Percentiles rank a stretch among this genome's conserved stretches.
These are phyloP conservation scores for Trichoderma sp. DNA, from an alignment of 2,329 filamentous ascomycete species.

Conservation along the genomic window DNA sequence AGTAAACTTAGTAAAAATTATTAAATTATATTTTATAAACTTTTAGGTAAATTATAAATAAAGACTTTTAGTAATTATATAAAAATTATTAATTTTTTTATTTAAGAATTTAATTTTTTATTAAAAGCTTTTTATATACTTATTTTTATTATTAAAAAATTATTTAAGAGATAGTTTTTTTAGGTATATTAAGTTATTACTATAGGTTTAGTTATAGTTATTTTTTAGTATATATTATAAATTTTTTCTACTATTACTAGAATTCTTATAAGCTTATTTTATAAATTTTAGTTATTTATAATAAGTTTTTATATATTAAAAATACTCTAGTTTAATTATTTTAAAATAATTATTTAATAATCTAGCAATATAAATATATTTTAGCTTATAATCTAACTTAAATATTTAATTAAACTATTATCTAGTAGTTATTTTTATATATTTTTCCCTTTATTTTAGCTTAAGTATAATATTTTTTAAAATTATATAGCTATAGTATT, in stretches of 20 bases:
- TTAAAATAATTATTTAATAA: not conserved
- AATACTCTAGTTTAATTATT: not conserved
- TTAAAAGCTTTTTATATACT: not conserved
- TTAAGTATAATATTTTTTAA: constrained; percentile 14
- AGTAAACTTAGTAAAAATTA: not conserved
- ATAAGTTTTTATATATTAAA: constrained; percentile 1
- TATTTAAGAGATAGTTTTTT: constrained; percentile 14
- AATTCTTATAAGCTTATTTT: constrained; percentile 6
- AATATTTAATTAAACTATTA: not conserved
- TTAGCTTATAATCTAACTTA: constrained; percentile 5
- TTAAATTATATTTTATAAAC: not conserved
- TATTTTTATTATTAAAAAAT: not conserved
- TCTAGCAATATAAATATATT: not conserved
- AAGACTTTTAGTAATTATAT: not conserved
- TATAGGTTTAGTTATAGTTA: not conserved
- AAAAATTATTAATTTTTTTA: not conserved
- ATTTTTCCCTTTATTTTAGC: constrained; percentile 10
- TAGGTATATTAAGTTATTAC: not conserved
- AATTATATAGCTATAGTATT: constrained; percentile 13
- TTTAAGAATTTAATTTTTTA: constrained; percentile 5
- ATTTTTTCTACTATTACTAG: not conserved
- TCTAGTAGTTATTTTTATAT: constrained; percentile 17
- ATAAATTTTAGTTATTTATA: constrained; percentile 1
- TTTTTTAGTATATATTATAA: constrained; percentile 4
- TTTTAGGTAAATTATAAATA: not conserved